Evolutionary conservation across 2,329 filamentous ascomycete species (phyloP), one percentile per base, ranked within the genome.

Genomic region (Cladosporium halotolerans): DNA sequence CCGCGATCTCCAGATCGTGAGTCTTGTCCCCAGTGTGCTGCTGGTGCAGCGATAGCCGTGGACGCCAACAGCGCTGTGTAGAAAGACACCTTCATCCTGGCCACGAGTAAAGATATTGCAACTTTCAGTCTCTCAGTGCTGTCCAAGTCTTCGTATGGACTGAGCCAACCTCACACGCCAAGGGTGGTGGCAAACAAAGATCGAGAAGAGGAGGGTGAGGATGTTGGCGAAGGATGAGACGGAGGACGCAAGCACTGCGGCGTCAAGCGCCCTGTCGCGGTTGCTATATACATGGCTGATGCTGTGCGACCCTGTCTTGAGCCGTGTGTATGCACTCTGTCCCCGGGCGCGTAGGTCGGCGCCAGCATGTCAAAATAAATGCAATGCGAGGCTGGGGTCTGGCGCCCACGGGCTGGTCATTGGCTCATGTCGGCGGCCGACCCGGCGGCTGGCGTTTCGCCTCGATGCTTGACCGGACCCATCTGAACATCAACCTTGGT

Each of bases 241-340:
- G 18, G 14, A 53, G 43, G 50, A 39, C 41, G 48, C 23, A 44
- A 44, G 18, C 36, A 45, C 13, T n/a, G 33, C 36, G 34, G 45
- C 51, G 43, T 47, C 43, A 46, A 53, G 43, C 51, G 43, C 45
- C 51, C 43, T 47, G 43, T 40, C 33, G 41, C 33, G 41, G 32
- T 45, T 45, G 40, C 49, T 45, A 52, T 52, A 45, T 52, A 52
- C 49, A 52, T 39, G 19, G 33, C 41, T 52, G 49, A 43, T 14
- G 18, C 41, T 36, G 40, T 44, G 38, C 36, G 41, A 36, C 19
- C 36, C 45, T 23, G 38, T n/a, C 41, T 52, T 45, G 40, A 23
- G 31, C 36, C 28, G 40, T 47, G 45, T 39, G 32, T 36, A 38
- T 52, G 53, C 31, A 52, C 23, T 28, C 10, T 34, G 43, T 31